A percentile compares a stretch with the other conserved stretches of the same genome.
phyloP scores from a whole-genome alignment of 805 yeast species.

The Sugiyamaella floridensis region DNA sequence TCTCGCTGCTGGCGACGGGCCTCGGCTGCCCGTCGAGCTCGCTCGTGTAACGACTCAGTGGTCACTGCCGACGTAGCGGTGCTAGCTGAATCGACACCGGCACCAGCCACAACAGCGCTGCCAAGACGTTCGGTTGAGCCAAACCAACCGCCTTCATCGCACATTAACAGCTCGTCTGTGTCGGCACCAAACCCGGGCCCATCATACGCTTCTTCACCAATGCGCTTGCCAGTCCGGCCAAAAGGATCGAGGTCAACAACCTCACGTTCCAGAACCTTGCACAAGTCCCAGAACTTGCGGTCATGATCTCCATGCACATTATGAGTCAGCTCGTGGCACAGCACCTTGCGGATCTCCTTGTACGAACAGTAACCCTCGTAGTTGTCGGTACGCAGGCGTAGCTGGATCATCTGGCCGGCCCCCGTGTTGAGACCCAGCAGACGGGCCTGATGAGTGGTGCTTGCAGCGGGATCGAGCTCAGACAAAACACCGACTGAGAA shows the following conservation, averaged over 20 bases:
- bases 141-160: slow-evolving; percentile 24
- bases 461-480: slow-evolving; percentile 35
- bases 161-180: slow-evolving; percentile 12
- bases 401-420: slow-evolving; percentile 31
- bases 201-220: slow-evolving; percentile 17
- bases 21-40: slow-evolving; percentile 15
- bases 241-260: slow-evolving; percentile 28
- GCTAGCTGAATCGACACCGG: not conserved
- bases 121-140: slow-evolving; percentile 19
- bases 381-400: slow-evolving; percentile 34
- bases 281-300: slow-evolving; percentile 31
- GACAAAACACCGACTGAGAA: slow-evolving; percentile 32
- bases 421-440: slow-evolving; percentile 31
- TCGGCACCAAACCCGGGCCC: slow-evolving; percentile 16
- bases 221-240: slow-evolving; percentile 22
- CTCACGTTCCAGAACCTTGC: slow-evolving; percentile 30
- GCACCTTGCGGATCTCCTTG: slow-evolving; percentile 28
- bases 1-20: slow-evolving; percentile 6
- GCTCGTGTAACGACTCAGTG: not conserved
- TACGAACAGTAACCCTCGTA: slow-evolving; percentile 34
- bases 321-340: slow-evolving; percentile 37
- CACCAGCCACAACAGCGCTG: not conserved
- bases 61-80: not conserved
- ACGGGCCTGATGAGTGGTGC: slow-evolving; percentile 25
- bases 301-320: slow-evolving; percentile 33